phyloP scores from a whole-genome alignment of 106 monocot species.

The Dendrobium huoshanense region DNA sequence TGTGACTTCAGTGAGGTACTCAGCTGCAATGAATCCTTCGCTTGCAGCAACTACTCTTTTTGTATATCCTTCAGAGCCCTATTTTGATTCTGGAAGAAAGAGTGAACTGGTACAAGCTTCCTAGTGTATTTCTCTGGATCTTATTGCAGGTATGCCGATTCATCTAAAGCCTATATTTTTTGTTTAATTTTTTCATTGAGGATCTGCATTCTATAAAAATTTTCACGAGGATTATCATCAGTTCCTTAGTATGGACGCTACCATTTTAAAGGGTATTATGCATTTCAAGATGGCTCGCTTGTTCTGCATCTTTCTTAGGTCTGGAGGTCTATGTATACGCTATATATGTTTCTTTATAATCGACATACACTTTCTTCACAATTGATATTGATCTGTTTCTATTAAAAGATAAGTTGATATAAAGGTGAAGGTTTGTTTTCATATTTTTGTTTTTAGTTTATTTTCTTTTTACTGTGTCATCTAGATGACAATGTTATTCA shows the following conservation, averaged over 20 bases:
- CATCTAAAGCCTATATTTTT: background rate
- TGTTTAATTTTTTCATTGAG: background rate
- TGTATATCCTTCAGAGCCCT: slow-evolving; percentile 71
- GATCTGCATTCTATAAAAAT: background rate
- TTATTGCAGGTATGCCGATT: background rate
- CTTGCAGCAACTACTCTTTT: slow-evolving; percentile 54
- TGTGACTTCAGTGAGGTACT: slow-evolving; percentile 70
- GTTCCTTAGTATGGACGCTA: background rate
- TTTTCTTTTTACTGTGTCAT: no score
- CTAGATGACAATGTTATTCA: no score
- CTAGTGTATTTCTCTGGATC: background rate
- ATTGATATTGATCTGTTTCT: background rate
- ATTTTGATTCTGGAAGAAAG: slow-evolving; percentile 22
- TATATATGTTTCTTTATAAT: background rate
- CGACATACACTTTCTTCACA: background rate
- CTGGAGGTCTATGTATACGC: background rate
- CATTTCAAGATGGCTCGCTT: no score
- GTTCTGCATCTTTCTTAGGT: no score
- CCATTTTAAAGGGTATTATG: background rate
- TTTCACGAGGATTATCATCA: background rate
- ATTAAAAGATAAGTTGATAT: background rate
- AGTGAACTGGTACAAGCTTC: slow-evolving; percentile 8
- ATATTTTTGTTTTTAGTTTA: no score
- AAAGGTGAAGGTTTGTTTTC: background rate
- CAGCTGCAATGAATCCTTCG: slow-evolving; percentile 55